phyloP scores from a whole-genome alignment of 1,284 basidiomycete species.

The Trichosporon sp. region DNA sequence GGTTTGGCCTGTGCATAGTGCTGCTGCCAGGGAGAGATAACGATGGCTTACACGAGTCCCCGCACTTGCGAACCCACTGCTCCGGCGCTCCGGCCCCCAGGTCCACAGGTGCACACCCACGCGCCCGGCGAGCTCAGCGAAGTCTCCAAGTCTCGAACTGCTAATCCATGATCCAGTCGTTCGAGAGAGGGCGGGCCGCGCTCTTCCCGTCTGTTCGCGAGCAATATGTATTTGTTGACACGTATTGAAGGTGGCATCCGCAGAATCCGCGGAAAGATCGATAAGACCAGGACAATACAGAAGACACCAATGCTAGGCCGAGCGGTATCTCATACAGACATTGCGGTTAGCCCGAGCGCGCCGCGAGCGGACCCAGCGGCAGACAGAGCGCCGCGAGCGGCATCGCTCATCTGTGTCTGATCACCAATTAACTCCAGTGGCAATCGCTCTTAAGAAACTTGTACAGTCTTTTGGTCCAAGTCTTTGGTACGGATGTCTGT shows the following conservation, averaged over 20 bases:
- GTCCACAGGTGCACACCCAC: background rate
- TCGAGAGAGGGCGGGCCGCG: too few relatives aligned
- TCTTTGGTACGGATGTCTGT: background rate
- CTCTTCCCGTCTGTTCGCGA: too few relatives aligned
- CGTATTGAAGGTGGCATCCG: too few relatives aligned
- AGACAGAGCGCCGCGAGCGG: too few relatives aligned
- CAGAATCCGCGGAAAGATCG: too few relatives aligned
- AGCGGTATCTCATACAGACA: too few relatives aligned
- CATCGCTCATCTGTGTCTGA: background rate
- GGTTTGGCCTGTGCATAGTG: background rate
- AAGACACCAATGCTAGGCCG: background rate
- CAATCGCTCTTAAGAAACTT: background rate
- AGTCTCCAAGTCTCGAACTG: too few relatives aligned
- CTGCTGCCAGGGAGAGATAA: background rate
- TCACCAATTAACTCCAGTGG: background rate
- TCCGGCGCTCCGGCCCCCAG: background rate
- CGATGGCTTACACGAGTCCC: conserved; percentile 7
- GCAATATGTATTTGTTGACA: too few relatives aligned
- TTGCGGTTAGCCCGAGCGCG: too few relatives aligned
- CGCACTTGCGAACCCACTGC: conserved; percentile 1
- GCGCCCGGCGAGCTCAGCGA: background rate
- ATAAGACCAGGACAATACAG: too few relatives aligned
- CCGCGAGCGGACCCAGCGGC: too few relatives aligned
- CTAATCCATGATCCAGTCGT: too few relatives aligned
- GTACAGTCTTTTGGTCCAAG: background rate